These are phyloP conservation scores for Saccharata proteae DNA, from an alignment of 2,329 filamentous ascomycete species.

Conservation along the genomic window DNA sequence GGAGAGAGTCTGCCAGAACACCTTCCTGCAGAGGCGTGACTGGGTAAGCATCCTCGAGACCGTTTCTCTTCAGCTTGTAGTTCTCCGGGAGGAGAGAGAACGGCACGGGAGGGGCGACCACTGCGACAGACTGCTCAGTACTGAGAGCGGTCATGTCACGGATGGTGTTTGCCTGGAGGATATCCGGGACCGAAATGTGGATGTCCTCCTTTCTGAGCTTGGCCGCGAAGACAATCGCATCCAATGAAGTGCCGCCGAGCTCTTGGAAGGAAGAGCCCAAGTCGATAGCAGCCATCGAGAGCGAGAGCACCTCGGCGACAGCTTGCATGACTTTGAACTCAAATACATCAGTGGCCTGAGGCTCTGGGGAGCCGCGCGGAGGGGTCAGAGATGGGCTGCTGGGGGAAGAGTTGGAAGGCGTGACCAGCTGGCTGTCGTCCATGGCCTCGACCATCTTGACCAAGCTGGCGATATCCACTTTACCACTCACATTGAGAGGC, in stretches of 20 bases:
- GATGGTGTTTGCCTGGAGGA: neutral
- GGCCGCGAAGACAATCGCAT: neutral
- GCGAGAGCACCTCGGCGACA: neutral
- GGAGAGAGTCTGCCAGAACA: neutral
- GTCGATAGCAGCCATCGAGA: neutral
- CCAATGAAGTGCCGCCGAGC: conserved; percentile 1
- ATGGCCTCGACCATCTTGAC: neutral
- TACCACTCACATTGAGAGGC: conserved; percentile 6
- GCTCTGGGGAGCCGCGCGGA: too few species aligned
- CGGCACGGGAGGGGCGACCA: conserved; percentile 1
- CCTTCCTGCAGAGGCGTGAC: conserved; percentile 6
- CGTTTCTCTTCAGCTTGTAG: conserved; percentile 20
- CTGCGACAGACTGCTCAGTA: neutral
- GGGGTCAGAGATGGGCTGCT: neutral
- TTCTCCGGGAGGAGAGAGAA: conserved; percentile 33
- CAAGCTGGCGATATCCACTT: conserved; percentile 1
- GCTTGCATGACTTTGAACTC: neutral
- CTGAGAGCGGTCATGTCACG: neutral
- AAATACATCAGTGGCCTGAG: neutral
- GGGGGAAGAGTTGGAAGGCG: neutral
- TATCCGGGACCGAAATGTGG: neutral
- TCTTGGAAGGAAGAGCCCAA: neutral
- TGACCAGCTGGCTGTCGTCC: neutral
- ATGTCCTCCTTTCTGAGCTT: neutral
- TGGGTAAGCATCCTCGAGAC: conserved; percentile 10